Evolutionary conservation across 768 basidiomycete genomes (phyloP).

Genomic region (Tylopilus rubrobrunneus): DNA sequence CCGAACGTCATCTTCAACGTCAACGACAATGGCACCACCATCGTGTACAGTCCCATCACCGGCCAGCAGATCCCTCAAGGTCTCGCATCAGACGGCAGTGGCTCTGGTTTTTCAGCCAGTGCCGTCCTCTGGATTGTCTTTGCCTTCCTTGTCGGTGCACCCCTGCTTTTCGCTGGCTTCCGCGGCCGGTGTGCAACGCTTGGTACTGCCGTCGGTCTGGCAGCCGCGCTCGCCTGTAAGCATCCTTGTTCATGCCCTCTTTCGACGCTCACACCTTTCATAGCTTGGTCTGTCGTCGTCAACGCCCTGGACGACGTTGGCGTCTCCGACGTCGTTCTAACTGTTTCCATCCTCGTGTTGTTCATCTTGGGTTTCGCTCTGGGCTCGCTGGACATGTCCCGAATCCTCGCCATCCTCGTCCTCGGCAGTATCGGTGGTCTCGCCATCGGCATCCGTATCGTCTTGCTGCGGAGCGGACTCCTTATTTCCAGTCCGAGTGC

Average conservation of each 20-base stretch:
- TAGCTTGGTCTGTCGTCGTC: constrained; percentile 59
- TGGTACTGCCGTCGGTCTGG: constrained; percentile 51
- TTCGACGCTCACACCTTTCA: not conserved
- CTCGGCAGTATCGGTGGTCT: constrained; percentile 54
- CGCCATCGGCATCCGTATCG: constrained; percentile 52
- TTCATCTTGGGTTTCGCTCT: constrained; percentile 49
- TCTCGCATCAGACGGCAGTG: constrained; percentile 55
- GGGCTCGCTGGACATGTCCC: constrained; percentile 51
- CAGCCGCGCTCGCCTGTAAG: constrained; percentile 45
- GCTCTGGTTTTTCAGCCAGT: constrained; percentile 42
- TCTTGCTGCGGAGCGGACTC: constrained; percentile 47
- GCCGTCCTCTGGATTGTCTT: constrained; percentile 60
- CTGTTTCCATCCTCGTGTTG: constrained; percentile 44
- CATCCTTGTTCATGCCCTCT: not conserved
- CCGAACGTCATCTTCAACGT: constrained; percentile 28
- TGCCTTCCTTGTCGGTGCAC: constrained; percentile 46
- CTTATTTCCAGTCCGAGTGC: constrained; percentile 35
- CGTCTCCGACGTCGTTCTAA: constrained; percentile 50
- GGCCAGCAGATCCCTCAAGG: constrained; percentile 48
- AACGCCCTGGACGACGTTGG: constrained; percentile 49
- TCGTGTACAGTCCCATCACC: constrained; percentile 44
- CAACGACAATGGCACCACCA: constrained; percentile 32
- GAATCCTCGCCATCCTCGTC: constrained; percentile 41
- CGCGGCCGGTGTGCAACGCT: constrained; percentile 55
- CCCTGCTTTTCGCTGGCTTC: constrained; percentile 54